Base-by-base conservation (phyloP, 192 early-diverging fungal species). In the Podila clonocystis region DNA sequence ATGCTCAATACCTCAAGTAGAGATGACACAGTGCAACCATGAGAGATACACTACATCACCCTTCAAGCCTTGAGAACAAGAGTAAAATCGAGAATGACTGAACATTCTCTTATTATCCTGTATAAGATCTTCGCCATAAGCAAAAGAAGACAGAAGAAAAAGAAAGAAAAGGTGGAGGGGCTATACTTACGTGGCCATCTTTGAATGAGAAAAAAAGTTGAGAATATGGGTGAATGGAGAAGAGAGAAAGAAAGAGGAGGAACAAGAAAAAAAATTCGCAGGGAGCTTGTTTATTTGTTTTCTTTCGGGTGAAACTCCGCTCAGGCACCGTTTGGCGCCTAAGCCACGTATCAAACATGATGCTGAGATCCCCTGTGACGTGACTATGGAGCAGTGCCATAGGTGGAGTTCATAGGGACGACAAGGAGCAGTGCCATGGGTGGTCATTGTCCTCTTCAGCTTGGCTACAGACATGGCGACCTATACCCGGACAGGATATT, bases 31-130 rank as follows among this genome's bases (percentile, higher is more conserved):
- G 17, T 45, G 34, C 34, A 36, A 7, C 34, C 1, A 11, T 36
- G 34, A 6, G 9, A 36, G 34, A 9, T 11, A 9, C 50, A 11
- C n/a, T 5, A 52, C 19, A 52, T 52, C 50, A 52, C n/a, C 50
- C 19, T 52, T 52, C 50, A 22, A 52, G n/a, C 50, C 50, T 52
- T n/a, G 50, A 52, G 50, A 52, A 52, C 50, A 52, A 52, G 50
- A 52, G 50, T 52, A 52, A 22, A 52, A 9, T n/a, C 50, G n/a
- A 52, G n/a, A 52, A n/a, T 22, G n/a, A 8, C 5, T 17, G 19
- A 6, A 50, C 50, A 52, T 22, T 52, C n/a, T 17, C 50, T 52
- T 52, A 52, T 20, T 20, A 52, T 52, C 50, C n/a, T 52, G 50
- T 52, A 11, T 22, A 20, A 52, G 1, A 52, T 52, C 50, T 52